Base-by-base conservation (phyloP, 1,284 basidiomycete species). In the Acaromyces ingoldii region DNA sequence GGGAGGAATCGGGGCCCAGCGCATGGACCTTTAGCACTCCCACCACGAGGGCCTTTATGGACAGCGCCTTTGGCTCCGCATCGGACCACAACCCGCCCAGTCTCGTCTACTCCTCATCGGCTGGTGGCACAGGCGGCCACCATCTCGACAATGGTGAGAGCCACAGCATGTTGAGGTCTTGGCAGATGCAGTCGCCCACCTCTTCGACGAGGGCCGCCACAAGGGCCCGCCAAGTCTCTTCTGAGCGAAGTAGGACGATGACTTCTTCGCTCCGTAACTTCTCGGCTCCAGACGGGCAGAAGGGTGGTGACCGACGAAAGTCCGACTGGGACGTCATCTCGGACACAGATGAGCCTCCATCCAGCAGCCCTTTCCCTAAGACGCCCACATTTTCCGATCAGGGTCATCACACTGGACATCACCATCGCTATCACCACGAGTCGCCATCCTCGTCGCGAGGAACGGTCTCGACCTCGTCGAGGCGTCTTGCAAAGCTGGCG, bases 161-260 rank as follows among this genome's bases (percentile, higher is more conserved):
- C 37, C 60, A 57, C 55, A 52, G 42, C 58, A 58, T 44, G 49
- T 59, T 51, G 38, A 49, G 60, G 7, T 57, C 60, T 6, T 63
- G 60, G 60, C 60, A 60, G 40, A 34, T 65, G 28, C 60, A 60
- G 40, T 65, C 63, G 29, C 63, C 63, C 22, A 63, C 60, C 3
- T 58, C 60, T 7, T 58, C 58, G 52, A 65, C 61, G 33, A 55
- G 60, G 5, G 62, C 60, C 3, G 62, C 51, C 37, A 29, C 47
- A 6, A 19, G 47, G 21, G 37, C 47, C 9, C 17, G 47, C 9
- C 34, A 40, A n/a, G 25, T 15, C 31, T 47, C 40, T 17, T 19
- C 36, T 21, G 36, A 22, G 15, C 15, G 36, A 5, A 22, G 36
- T 9, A 38, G 9, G 31, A 55, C 36, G 51, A 57, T 50, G 10